Percentiles rank a stretch among this genome's conserved stretches.
These are phyloP conservation scores for Umbelopsis ramanniana DNA, from an alignment of 192 early-diverging fungal species.

Conservation along the genomic window DNA sequence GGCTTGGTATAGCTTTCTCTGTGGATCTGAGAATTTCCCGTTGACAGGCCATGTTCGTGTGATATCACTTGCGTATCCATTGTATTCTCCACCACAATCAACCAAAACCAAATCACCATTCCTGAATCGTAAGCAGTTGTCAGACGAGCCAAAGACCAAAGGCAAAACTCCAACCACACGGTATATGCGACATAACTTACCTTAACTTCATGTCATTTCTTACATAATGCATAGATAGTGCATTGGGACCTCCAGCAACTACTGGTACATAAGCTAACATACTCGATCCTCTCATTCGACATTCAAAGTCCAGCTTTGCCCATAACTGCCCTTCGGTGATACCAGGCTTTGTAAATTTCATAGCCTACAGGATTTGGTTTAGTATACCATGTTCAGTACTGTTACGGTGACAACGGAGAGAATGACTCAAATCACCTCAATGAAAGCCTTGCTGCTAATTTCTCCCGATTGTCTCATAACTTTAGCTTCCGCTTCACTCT, in stretches of 20 bases:
- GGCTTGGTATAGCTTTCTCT: slow-evolving; percentile 82
- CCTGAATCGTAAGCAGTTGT: slow-evolving; percentile 23
- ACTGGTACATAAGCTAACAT: slow-evolving; percentile 94
- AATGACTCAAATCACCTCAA: slow-evolving; percentile 44
- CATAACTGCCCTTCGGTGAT: slow-evolving; percentile 77
- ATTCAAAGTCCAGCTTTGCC: slow-evolving; percentile 76
- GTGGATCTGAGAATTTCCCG: slow-evolving; percentile 80
- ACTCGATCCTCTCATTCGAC: slow-evolving; percentile 60
- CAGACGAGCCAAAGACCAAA: slow-evolving; percentile 2
- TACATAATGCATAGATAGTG: slow-evolving; percentile 94
- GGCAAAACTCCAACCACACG: not conserved
- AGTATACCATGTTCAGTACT: not conserved
- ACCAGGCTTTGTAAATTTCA: slow-evolving; percentile 74
- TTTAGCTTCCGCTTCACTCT: slow-evolving; percentile 75
- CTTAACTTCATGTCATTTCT: slow-evolving; percentile 72
- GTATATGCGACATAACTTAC: slow-evolving; percentile 27
- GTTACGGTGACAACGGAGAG: too few relatives aligned
- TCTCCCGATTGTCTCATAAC: slow-evolving; percentile 79
- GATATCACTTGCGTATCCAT: slow-evolving; percentile 89
- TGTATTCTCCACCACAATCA: slow-evolving; percentile 91
- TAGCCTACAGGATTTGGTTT: slow-evolving; percentile 48
- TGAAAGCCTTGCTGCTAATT: slow-evolving; percentile 82
- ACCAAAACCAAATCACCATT: slow-evolving; percentile 87
- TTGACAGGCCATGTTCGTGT: slow-evolving; percentile 94
- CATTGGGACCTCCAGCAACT: slow-evolving; percentile 90